A percentile compares a stretch with the other conserved stretches of the same genome.
Evolutionary conservation across 2,329 filamentous ascomycete species (phyloP).

Genomic region (Fusarium sp.): DNA sequence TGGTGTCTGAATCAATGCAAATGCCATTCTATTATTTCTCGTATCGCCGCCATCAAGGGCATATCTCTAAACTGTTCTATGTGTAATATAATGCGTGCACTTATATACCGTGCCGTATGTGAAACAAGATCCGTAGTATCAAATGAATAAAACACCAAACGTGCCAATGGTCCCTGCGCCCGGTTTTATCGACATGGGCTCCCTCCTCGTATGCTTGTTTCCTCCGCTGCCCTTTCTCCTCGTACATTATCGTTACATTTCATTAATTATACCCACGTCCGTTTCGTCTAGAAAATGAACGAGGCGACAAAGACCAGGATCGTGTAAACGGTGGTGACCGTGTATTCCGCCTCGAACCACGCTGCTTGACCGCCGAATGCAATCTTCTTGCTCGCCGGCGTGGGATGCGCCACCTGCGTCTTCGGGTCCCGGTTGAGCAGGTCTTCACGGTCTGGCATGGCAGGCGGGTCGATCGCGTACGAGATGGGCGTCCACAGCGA

Average conservation of each 20-base stretch:
- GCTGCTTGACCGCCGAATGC: constrained; percentile 66
- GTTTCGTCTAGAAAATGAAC: constrained; percentile 49
- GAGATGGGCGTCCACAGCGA: constrained; percentile 70
- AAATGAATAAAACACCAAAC: constrained; percentile 3
- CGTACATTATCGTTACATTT: constrained; percentile 46
- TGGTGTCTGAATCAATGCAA: background rate
- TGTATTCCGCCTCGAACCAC: constrained; percentile 69
- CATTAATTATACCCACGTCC: constrained; percentile 34
- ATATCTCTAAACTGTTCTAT: constrained; percentile 18
- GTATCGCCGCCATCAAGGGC: background rate
- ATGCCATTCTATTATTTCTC: constrained; percentile 30
- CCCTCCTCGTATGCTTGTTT: constrained; percentile 2
- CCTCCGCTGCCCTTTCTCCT: background rate
- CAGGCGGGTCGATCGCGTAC: constrained; percentile 72
- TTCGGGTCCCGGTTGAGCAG: constrained; percentile 68
- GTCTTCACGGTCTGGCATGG: constrained; percentile 69
- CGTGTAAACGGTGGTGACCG: constrained; percentile 64
- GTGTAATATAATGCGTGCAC: constrained; percentile 15
- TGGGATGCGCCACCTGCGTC: constrained; percentile 67
- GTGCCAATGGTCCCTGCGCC: constrained; percentile 16
- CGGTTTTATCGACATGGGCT: constrained; percentile 7
- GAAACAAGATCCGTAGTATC: constrained; percentile 2
- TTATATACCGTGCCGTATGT: constrained; percentile 20
- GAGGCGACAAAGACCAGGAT: constrained; percentile 62
- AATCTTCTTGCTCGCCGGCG: constrained; percentile 65